These are phyloP conservation scores for Letharia columbiana DNA, from an alignment of 495 filamentous ascomycete species.

Conservation along the genomic window DNA sequence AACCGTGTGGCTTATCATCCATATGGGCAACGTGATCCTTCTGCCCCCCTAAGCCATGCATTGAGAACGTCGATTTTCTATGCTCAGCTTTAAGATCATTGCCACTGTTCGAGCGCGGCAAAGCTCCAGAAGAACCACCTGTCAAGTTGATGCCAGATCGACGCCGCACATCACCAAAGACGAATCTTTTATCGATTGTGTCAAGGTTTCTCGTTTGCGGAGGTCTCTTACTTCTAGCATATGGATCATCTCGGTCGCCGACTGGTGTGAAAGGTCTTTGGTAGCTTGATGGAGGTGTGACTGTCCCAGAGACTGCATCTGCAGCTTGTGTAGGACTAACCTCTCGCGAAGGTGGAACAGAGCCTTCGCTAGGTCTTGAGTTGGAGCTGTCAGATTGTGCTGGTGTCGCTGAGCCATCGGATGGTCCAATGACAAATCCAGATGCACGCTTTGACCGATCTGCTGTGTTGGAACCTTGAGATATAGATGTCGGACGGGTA, in stretches of 20 bases:
- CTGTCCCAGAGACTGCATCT: conserved; percentile 43
- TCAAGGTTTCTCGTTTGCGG: conserved; percentile 60
- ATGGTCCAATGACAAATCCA: conserved; percentile 64
- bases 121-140: conserved; percentile 18
- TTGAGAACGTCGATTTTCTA: conserved; percentile 36
- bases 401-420: conserved; percentile 3
- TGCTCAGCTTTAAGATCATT: conserved; percentile 40
- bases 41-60: conserved; percentile 33
- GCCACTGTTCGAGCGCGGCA: conserved; percentile 40
- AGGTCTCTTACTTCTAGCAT: conserved; percentile 71
- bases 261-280: conserved; percentile 66
- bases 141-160: conserved; percentile 24
- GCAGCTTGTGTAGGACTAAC: conserved; percentile 36
- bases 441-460: conserved; percentile 42
- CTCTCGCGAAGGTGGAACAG: conserved; percentile 56
- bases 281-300: conserved; percentile 45
- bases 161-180: conserved; percentile 61
- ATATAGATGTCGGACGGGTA: conserved; percentile 35
- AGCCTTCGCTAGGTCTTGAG: conserved; percentile 40
- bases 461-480: conserved; percentile 36
- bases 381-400: background rate
- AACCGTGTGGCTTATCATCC: conserved; percentile 62
- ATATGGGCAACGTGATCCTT: conserved; percentile 38
- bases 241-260: conserved; percentile 80
- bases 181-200: conserved; percentile 72